These are phyloP conservation scores for Zea luxurians DNA, from an alignment of 176 grass and related monocot species.

Conservation along the genomic window DNA sequence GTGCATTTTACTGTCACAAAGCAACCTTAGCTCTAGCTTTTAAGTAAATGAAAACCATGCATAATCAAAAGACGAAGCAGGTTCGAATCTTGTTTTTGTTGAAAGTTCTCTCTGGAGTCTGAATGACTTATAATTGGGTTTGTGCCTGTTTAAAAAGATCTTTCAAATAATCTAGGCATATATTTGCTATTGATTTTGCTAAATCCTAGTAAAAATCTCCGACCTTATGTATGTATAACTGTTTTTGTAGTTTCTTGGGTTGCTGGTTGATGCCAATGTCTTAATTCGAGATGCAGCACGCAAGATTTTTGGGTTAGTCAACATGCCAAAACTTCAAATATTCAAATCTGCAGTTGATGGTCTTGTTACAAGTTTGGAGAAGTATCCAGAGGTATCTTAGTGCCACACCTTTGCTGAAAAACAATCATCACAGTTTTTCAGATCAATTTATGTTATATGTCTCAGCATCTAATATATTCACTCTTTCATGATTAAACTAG, in stretches of 20 bases:
- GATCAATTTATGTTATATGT: neutral
- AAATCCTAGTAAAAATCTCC: constrained; percentile 14
- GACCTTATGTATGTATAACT: constrained; percentile 28
- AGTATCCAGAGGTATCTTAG: constrained; percentile 72
- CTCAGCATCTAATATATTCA: constrained; percentile 22
- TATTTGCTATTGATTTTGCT: constrained; percentile 14
- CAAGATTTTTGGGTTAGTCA: constrained; percentile 64
- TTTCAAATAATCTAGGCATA: constrained; percentile 2
- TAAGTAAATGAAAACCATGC: neutral
- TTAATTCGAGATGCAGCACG: constrained; percentile 52
- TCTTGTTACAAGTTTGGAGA: constrained; percentile 71
- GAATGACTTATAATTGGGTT: neutral
- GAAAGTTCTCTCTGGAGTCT: neutral
- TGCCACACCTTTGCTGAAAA: constrained; percentile 4
- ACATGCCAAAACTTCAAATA: constrained; percentile 69
- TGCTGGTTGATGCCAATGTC: constrained; percentile 65
- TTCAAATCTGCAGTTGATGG: constrained; percentile 73
- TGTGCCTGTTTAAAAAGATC: neutral
- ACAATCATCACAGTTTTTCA: neutral
- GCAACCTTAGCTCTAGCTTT: neutral
- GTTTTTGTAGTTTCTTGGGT: constrained; percentile 70
- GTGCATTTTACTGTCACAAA: neutral
- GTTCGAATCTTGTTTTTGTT: neutral
- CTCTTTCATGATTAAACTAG: constrained; percentile 35
- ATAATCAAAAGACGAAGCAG: neutral